Evolutionary conservation across 2,329 filamentous ascomycete species (phyloP).

Genomic region (Calonectria henricotiae): DNA sequence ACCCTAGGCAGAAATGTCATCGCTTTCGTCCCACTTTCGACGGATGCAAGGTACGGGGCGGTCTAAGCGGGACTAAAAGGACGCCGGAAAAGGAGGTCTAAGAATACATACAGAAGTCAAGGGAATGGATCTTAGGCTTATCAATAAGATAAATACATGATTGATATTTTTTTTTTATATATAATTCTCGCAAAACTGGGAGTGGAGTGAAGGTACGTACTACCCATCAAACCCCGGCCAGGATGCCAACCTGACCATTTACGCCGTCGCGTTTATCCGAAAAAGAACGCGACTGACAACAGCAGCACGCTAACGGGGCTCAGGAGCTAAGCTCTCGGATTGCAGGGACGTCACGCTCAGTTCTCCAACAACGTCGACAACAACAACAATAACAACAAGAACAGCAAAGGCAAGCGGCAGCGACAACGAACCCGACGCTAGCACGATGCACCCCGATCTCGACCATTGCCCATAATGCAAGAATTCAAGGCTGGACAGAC

Average conservation of each 20-base stretch:
- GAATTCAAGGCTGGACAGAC: slow-evolving; percentile 79
- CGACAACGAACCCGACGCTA: slow-evolving; percentile 35
- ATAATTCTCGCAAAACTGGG: neutral
- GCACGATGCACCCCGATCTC: slow-evolving; percentile 56
- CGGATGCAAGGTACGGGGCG: slow-evolving; percentile 13
- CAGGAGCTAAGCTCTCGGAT: slow-evolving; percentile 44
- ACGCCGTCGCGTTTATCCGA: slow-evolving; percentile 54
- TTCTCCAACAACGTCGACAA: slow-evolving; percentile 28
- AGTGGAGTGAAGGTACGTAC: slow-evolving; percentile 9
- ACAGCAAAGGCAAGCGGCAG: slow-evolving; percentile 20
- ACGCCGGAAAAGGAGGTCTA: neutral
- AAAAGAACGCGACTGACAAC: slow-evolving; percentile 44
- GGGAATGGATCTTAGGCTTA: too few relatives aligned
- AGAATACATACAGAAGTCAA: neutral
- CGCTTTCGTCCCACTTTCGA: slow-evolving; percentile 9
- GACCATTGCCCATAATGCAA: slow-evolving; percentile 61
- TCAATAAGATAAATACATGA: neutral
- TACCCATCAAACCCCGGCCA: neutral
- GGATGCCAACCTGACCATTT: slow-evolving; percentile 33
- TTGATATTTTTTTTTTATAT: neutral
- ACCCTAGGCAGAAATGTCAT: neutral
- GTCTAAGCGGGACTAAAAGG: neutral
- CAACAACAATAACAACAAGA: too few relatives aligned
- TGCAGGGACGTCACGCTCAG: slow-evolving; percentile 23
- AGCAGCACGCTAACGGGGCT: slow-evolving; percentile 34